A percentile compares a stretch with the other conserved stretches of the same genome.
Evolutionary conservation across 2,329 filamentous ascomycete genomes (phyloP).

Genomic region (Xylariaceae sp.): DNA sequence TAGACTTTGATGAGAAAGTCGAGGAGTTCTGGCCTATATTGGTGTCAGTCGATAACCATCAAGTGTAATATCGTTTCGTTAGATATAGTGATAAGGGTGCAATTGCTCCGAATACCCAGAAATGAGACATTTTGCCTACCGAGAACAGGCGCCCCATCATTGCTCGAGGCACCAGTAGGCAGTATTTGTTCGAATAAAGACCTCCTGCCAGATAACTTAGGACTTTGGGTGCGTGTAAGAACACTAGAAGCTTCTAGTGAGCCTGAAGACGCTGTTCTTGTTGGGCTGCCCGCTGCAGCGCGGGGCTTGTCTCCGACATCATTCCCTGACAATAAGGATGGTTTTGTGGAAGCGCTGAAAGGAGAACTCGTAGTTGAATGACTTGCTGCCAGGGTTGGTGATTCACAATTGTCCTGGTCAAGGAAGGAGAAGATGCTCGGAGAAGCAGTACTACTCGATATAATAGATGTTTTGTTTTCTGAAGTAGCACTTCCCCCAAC

Average conservation of each 20-base stretch:
- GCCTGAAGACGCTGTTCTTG: not conserved
- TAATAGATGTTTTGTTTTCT: not conserved
- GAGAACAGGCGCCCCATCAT: not conserved
- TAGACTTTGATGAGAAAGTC: not conserved
- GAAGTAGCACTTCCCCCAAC: not conserved
- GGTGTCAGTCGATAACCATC: conserved; percentile 5
- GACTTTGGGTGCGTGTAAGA: not conserved
- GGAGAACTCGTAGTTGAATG: not conserved
- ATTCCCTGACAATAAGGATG: conserved; percentile 1
- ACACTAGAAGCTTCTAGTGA: conserved; percentile 4
- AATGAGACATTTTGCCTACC: conserved; percentile 14
- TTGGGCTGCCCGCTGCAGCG: not conserved
- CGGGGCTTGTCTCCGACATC: not conserved
- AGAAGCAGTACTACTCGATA: not conserved
- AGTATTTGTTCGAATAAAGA: not conserved
- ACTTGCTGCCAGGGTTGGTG: not conserved
- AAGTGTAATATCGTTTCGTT: not conserved
- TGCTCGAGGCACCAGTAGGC: not conserved
- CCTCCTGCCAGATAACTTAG: not conserved
- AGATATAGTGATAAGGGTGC: not conserved
- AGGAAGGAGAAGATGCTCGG: conserved; percentile 9
- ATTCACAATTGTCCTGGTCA: not conserved
- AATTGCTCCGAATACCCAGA: not conserved
- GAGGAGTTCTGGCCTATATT: not conserved
- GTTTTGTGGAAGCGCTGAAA: not conserved